Conservation (phyloP, 2,329 filamentous ascomycete genomes). For the Zasmidium citrigriseum region DNA sequence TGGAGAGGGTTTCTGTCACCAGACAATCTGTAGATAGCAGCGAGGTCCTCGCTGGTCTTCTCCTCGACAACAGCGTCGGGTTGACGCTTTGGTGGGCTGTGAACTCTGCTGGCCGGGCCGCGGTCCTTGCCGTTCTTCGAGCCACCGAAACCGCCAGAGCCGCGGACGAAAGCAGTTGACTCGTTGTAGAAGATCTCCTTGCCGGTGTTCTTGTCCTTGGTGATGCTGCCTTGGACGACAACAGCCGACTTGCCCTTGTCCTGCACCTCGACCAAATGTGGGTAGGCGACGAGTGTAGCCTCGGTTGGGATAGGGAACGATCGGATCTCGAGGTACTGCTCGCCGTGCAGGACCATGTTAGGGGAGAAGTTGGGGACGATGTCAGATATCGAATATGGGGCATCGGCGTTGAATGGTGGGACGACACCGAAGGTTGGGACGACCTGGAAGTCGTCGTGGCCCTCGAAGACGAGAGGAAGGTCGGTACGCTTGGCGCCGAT, state of each 20-base stretch:
- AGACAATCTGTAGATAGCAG: slow-evolving; percentile 86
- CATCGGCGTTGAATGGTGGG: slow-evolving; percentile 82
- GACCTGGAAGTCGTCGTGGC: slow-evolving; percentile 86
- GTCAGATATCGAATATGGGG: slow-evolving; percentile 76
- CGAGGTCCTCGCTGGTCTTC: slow-evolving; percentile 85
- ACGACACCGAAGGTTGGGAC: slow-evolving; percentile 95
- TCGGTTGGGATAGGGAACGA: slow-evolving; percentile 89
- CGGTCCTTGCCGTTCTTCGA: slow-evolving; percentile 74
- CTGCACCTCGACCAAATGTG: slow-evolving; percentile 85
- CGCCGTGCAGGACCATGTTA: slow-evolving; percentile 98
- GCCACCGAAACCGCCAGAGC: slow-evolving; percentile 87
- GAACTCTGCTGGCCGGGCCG: slow-evolving; percentile 75
- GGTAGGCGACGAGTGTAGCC: slow-evolving; percentile 72
- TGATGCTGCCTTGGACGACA: slow-evolving; percentile 76
- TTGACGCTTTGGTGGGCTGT: slow-evolving; percentile 73
- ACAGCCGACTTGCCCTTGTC: slow-evolving; percentile 93
- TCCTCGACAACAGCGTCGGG: slow-evolving; percentile 84
- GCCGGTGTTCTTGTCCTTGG: slow-evolving; percentile 79
- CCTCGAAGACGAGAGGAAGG: slow-evolving; percentile 85
- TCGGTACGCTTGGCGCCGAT: slow-evolving; percentile 89
- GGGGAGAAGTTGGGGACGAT: slow-evolving; percentile 95
- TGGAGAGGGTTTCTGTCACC: slow-evolving; percentile 97
- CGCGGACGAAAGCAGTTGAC: slow-evolving; percentile 86
- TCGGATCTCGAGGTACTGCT: slow-evolving; percentile 94
- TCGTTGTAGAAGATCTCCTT: slow-evolving; percentile 98